Evolutionary conservation across 2,329 filamentous ascomycete genomes (phyloP), one percentile per base, ranked within the genome.

Genomic region (Paracamarosporium sp.): DNA sequence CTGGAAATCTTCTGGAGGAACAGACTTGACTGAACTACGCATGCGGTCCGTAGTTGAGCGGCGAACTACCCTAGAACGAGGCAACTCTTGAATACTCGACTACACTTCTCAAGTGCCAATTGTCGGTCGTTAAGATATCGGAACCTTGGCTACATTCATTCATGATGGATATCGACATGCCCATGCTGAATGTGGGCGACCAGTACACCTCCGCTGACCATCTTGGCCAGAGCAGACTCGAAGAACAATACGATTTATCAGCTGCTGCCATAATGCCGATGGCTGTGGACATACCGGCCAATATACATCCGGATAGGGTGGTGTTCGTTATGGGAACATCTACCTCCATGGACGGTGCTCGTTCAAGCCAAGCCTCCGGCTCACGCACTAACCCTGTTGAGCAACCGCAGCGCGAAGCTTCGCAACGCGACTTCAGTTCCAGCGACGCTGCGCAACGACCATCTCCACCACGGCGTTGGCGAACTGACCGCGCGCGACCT

Each of bases 361-460:
- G 50, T 53, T 47, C 44, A 12, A 41, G 64, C 60, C 64, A 63
- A 65, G 60, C 47, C n/a, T 12, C 40, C 28, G 31, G 50, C 40
- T 58, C 55, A 12, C 41, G 36, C 59, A 31, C 67, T 69, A 70
- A 53, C 60, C 46, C 25, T 11, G 28, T 48, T 17, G 53, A 56
- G 55, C 57, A 59, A 53, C 53, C 53, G 53, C 47, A 17, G 28
- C 53, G 56, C 12, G 36, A 38, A 46, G 43, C 55, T 54, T 45
- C 55, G 50, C 46, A 15, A 53, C 56, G 58, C 62, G 64, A 62
- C 58, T 54, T 59, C 55, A 54, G 59, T 60, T 36, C 60, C 59
- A 53, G 65, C 59, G 61, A 60, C 60, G 52, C 47, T 61, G 30
- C 47, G 53, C 31, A 47, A 43, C 65, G 62, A 61, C 57, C 46